phyloP scores from a whole-genome alignment of 148 eudicot genomes.

The Chenopodium formosanum region DNA sequence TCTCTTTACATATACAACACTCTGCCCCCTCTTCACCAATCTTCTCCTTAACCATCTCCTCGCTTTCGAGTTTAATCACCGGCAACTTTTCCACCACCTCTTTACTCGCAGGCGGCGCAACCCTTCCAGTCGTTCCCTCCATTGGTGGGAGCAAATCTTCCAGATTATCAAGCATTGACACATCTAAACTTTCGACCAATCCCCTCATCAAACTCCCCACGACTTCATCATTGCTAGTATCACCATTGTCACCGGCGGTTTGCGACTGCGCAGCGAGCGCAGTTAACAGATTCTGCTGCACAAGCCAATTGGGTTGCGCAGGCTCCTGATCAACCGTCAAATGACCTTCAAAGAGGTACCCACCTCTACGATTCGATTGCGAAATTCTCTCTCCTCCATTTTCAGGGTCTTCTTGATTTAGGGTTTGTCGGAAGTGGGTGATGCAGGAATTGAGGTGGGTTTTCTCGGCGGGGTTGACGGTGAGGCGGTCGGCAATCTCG shows the following conservation, averaged over 20 bases:
- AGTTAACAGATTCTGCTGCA: constrained; percentile 56
- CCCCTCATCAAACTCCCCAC: constrained; percentile 43
- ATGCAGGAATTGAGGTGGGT: constrained; percentile 53
- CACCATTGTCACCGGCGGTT: constrained; percentile 15
- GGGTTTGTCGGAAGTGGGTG: constrained; percentile 18
- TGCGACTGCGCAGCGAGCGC: constrained; percentile 51
- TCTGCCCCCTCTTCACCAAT: constrained; percentile 71
- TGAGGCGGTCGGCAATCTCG: constrained; percentile 45
- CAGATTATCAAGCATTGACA: constrained; percentile 23
- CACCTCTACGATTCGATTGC: constrained; percentile 16
- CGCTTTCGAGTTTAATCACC: constrained; percentile 47
- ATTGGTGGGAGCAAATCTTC: constrained; percentile 39
- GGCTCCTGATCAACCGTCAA: constrained; percentile 88
- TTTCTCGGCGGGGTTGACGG: constrained; percentile 39
- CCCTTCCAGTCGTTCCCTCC: constrained; percentile 32
- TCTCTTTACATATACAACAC: constrained; percentile 85
- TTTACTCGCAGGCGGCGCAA: constrained; percentile 87
- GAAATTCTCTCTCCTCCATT: background rate
- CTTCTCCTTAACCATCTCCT: constrained; percentile 37
- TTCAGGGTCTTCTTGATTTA: background rate
- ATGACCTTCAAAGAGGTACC: constrained; percentile 91
- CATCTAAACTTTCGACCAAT: constrained; percentile 55
- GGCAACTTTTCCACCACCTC: constrained; percentile 81
- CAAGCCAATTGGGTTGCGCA: constrained; percentile 80
- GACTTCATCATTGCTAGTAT: constrained; percentile 21